Evolutionary conservation across 139 green algal species (phyloP), one percentile per base, ranked within the genome.

Genomic region (Parachlorella kessleri): DNA sequence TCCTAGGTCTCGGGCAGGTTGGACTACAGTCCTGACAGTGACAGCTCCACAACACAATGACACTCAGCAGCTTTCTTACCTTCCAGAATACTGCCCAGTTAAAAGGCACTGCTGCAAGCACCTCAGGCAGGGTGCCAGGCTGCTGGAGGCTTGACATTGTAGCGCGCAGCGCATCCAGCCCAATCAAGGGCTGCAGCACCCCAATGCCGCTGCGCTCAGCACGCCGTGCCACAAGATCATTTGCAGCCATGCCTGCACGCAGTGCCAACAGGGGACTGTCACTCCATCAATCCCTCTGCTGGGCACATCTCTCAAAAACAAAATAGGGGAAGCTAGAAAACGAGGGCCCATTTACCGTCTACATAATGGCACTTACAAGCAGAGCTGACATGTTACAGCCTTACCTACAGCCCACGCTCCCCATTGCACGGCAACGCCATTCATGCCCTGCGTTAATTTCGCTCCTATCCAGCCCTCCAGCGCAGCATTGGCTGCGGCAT

Each of bases 161-260:
- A 21, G 84, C 86, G 5, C 88, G 78, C 7, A 82, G 70, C 10
- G 85, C 87, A 7, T 85, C 88, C 83, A 96, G 89, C 5, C 86
- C 89, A 26, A 81, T 38, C 6, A 14, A 32, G 23, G 84, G 79
- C 10, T 72, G 7, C 37, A 93, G 41, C 65, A 88, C 32, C 3
- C 76, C 84, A 66, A 98, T 90, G 55, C 94, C 94, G 4, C 76
- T 92, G 28, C 84, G 83, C 69, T 90, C 76, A 67, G 93, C 86
- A 26, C 90, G 74, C 32, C 72, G 87, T 83, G 40, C 73, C 26
- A 69, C 26, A 36, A 23, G 78, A 66, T 83, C 85, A 91, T 6
- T 83, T 6, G 86, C 81, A 3, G 94, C 94, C 94, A 98, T 98
- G 66, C 94, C 94, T 23, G 30, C 88, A 88, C n/a, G 37, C 55